Conservation (phyloP, 768 basidiomycete genomes). For the Lentinula lateritia region DNA sequence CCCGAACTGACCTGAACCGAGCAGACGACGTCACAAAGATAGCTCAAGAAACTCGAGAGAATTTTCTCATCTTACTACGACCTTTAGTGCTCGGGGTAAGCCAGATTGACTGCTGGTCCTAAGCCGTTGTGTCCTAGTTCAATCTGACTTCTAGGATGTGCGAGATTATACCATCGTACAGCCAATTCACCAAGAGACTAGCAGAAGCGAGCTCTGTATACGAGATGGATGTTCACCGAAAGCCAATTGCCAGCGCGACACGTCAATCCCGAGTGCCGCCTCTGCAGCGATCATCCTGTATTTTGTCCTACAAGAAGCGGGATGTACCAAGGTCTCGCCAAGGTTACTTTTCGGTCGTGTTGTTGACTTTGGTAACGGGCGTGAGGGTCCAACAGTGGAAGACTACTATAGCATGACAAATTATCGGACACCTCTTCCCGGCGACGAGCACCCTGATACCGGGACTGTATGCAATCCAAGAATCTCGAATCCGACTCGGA, state of each 20-base stretch:
- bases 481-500: constrained; percentile 21
- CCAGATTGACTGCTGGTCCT: no score
- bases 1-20: constrained; percentile 10
- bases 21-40: constrained; percentile 31
- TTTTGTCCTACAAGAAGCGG: constrained; percentile 46
- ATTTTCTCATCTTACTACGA: constrained; percentile 35
- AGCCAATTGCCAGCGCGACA: neutral
- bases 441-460: constrained; percentile 27
- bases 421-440: constrained; percentile 44
- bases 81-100: constrained; percentile 14
- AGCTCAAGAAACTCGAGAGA: constrained; percentile 30
- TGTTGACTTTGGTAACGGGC: constrained; percentile 36
- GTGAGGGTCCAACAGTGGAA: constrained; percentile 47
- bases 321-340: constrained; percentile 36
- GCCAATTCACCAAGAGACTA: no score
- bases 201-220: neutral
- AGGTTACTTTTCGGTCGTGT: constrained; percentile 48
- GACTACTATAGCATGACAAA: constrained; percentile 40
- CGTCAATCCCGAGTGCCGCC: constrained; percentile 26
- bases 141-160: neutral
- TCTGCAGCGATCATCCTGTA: constrained; percentile 47
- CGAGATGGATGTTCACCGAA: neutral
- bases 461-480: neutral
- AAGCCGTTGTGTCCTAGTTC: neutral
- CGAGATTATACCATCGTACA: neutral